Evolutionary conservation across 148 eudicot species (phyloP), one percentile per base, ranked within the genome.

Genomic region (Hydrangea macrophylla): DNA sequence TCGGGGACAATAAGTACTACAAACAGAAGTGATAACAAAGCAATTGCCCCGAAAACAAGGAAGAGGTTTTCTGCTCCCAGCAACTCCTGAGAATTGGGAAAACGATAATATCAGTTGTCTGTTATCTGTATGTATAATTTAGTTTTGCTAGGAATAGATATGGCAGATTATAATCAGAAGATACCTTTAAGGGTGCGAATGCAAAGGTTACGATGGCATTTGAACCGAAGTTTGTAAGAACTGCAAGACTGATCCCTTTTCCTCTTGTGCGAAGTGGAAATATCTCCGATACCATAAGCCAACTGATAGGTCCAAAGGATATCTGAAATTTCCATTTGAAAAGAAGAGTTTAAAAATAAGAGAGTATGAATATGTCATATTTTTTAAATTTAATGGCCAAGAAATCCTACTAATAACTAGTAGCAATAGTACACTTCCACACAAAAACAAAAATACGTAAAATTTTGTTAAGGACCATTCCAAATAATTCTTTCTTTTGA

Each of bases 221-320:
- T 76, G 97, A 89, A 35, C 92, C 93, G 17, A 95, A 91, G 76
- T 95, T 95, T 66, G 97, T 82, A 35, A 95, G 80, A 71, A 95
- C 99, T 55, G 99, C 96, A 20, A 95, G 96, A 75, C 99, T 91
- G 32, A 91, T 85, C 30, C 99, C 99, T 74, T 87, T 86, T 58
- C 99, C 99, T 87, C 99, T 87, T 26, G 96, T 91, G 57, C 97
- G 97, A 73, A 87, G 78, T 7, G 99, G 99, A 73, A 95, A 95
- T 77, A 95, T 92, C 84, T 95, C 99, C 9, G 97, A 95, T 53
- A 95, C 97, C 99, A 91, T 95, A 25, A 95, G 89, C 99, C 99
- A 95, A 65, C 97, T 91, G 64, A 95, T 95, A 9, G 99, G 97
- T 61, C 99, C 97, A 80, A 95, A 95, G 40, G 99, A 95, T 75